Evolutionary conservation across 495 filamentous ascomycete genomes (phyloP), one percentile per base, ranked within the genome.

Genomic region (Filosporella fistucella): DNA sequence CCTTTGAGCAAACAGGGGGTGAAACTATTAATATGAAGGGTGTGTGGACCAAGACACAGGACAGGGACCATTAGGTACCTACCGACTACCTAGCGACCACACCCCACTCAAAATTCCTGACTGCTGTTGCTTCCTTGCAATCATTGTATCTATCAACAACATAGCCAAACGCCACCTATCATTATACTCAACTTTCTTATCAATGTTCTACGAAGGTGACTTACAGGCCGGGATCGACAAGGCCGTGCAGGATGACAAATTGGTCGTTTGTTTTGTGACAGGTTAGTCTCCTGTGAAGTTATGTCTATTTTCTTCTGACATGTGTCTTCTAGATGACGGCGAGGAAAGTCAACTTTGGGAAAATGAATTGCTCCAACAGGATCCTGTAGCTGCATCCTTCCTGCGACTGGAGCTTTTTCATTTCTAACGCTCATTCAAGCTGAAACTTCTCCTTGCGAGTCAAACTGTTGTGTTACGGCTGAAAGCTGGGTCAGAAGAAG

Each of bases 151-250:
- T n/a, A n/a, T n/a, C n/a, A n/a, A n/a, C n/a, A n/a, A n/a, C n/a
- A n/a, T n/a, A n/a, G n/a, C n/a, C n/a, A n/a, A n/a, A 36, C 33
- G 33, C n/a, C 33, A 36, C 32, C 32, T 35, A 12, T 35, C 32
- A 7, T 35, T 16, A 14, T 14, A 7, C 32, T 14, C n/a, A 35
- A 4, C 49, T 42, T 42, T 38, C 26, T 23, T 23, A 54, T 69
- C 32, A 4, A 85, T 91, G 75, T 97, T 96, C 66, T 93, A 84
- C 58, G 46, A 82, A 40, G 91, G 91, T 17, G 78, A 75, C 49
- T 66, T 96, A 6, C 82, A 91, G 56, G 79, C 81, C 42, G 91
- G 88, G 38, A 91, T 97, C 56, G 68, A 75, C 6, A 63, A 75
- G 18, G 89, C 93, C 16, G 67, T 96, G 10, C 75, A 77, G 40